Evolutionary conservation across 768 basidiomycete genomes (phyloP).

Genomic region (Termitomyces sp.): DNA sequence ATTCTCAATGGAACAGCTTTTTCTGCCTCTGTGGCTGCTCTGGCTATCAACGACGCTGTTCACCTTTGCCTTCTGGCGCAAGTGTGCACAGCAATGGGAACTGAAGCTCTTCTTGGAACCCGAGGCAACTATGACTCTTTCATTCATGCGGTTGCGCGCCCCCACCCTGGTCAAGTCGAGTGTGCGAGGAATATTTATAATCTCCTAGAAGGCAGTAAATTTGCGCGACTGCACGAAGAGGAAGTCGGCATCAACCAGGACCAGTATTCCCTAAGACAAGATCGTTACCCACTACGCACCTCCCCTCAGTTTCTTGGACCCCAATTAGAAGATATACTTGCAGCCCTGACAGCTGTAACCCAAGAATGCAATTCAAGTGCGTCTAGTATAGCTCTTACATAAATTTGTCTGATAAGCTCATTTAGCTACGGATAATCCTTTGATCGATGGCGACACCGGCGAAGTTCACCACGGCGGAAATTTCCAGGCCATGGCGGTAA

Average conservation of each 20-base stretch:
- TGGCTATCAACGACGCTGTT: constrained; percentile 66
- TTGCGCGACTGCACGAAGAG: constrained; percentile 55
- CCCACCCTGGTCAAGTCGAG: constrained; percentile 81
- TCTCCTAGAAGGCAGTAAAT: constrained; percentile 54
- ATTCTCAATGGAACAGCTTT: constrained; percentile 76
- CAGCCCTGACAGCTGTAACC: constrained; percentile 52
- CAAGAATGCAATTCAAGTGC: constrained; percentile 77
- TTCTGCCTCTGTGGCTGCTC: constrained; percentile 65
- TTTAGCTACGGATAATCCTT: constrained; percentile 80
- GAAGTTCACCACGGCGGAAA: constrained; percentile 77
- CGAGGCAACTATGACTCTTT: constrained; percentile 63
- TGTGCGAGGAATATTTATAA: constrained; percentile 57
- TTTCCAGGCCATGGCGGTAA: constrained; percentile 81
- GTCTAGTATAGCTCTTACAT: constrained; percentile 17
- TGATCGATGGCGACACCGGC: constrained; percentile 64
- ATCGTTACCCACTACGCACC: constrained; percentile 65
- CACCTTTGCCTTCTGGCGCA: constrained; percentile 59
- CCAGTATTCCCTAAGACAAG: constrained; percentile 66
- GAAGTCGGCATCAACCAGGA: constrained; percentile 65
- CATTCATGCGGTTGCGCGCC: constrained; percentile 68
- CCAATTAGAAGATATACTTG: constrained; percentile 68
- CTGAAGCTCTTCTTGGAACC: constrained; percentile 67
- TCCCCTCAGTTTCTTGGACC: constrained; percentile 78
- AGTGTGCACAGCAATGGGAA: constrained; percentile 74
- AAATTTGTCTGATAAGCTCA: constrained; percentile 4